A percentile compares a stretch with the other conserved stretches of the same genome.
Conservation (phyloP, 495 filamentous ascomycete species). For the Pyrenula aspistea region DNA sequence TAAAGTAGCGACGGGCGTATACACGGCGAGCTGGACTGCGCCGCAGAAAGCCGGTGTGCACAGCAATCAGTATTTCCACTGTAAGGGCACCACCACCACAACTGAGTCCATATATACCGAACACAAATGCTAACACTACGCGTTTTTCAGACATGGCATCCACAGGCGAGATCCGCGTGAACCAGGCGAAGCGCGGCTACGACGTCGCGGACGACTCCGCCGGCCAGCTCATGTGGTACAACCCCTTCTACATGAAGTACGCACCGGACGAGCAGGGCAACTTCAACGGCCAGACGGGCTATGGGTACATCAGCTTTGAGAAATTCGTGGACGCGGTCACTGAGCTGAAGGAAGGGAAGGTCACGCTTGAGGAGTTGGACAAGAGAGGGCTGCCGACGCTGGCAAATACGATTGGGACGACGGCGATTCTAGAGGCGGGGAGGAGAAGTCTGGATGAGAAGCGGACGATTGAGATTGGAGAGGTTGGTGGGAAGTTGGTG, state of each 20-base stretch:
- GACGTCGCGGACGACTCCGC: slow-evolving; percentile 77
- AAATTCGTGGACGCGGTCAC: slow-evolving; percentile 88
- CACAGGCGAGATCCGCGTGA: slow-evolving; percentile 74
- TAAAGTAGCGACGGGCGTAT: slow-evolving; percentile 76
- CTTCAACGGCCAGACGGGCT: slow-evolving; percentile 81
- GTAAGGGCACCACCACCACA: too few species aligned
- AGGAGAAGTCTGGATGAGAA: slow-evolving; percentile 68
- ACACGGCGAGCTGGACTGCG: slow-evolving; percentile 90
- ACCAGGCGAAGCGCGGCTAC: slow-evolving; percentile 91
- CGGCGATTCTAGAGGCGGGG: slow-evolving; percentile 82
- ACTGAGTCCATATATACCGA: neutral
- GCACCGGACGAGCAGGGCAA: slow-evolving; percentile 92
- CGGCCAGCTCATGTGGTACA: slow-evolving; percentile 66
- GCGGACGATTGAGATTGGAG: slow-evolving; percentile 60
- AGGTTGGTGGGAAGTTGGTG: slow-evolving; percentile 51
- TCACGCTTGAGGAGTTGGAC: slow-evolving; percentile 65
- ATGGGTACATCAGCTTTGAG: slow-evolving; percentile 89
- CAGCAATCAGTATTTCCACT: slow-evolving; percentile 93
- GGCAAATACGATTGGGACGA: slow-evolving; percentile 80
- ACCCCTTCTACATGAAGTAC: slow-evolving; percentile 96
- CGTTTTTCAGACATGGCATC: slow-evolving; percentile 50
- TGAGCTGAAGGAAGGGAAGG: slow-evolving; percentile 57
- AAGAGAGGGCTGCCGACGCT: slow-evolving; percentile 71
- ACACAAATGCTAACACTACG: too few species aligned
- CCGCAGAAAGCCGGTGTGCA: slow-evolving; percentile 86